These are phyloP conservation scores for Globisporangium megalacanthum DNA, from an alignment of 352 stramenopile genomes.

Conservation along the genomic window DNA sequence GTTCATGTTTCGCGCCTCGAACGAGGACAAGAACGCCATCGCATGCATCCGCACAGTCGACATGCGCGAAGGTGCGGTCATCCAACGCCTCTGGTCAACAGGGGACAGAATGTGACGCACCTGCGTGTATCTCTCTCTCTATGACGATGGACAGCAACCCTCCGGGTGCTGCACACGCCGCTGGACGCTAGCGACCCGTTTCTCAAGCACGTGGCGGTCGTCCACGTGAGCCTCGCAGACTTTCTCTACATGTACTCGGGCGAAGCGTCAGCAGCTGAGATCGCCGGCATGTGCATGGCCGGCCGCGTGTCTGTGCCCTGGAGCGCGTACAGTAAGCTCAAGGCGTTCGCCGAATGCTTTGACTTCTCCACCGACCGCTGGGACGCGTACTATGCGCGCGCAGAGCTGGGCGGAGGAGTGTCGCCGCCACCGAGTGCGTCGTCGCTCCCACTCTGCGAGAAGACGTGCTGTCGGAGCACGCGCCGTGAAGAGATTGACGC, in stretches of 20 bases:
- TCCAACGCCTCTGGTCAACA: too few species aligned
- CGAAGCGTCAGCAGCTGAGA: constrained; percentile 67
- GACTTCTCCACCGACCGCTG: constrained; percentile 82
- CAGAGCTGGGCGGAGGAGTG: constrained; percentile 22
- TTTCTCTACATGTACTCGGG: constrained; percentile 88
- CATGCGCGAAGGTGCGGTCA: constrained; percentile 48
- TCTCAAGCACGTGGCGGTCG: constrained; percentile 51
- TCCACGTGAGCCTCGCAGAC: constrained; percentile 70
- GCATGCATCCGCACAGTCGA: constrained; percentile 74
- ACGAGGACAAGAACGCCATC: constrained; percentile 33
- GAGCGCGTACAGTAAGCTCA: constrained; percentile 77
- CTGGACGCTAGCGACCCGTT: constrained; percentile 49
- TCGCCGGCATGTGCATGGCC: constrained; percentile 81
- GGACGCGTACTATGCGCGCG: constrained; percentile 66
- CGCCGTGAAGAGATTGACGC: constrained; percentile 76
- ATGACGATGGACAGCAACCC: constrained; percentile 16
- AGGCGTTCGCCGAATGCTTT: constrained; percentile 81
- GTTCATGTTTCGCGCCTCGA: constrained; percentile 67
- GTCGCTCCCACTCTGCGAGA: constrained; percentile 33
- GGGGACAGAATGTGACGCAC: neutral
- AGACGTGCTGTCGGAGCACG: constrained; percentile 55
- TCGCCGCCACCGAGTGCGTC: constrained; percentile 13
- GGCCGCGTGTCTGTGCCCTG: constrained; percentile 79
- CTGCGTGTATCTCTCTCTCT: neutral
- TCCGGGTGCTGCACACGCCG: constrained; percentile 47